phyloP scores from a whole-genome alignment of 371 early-diverging fungal genomes.

The Haplosporangium sp. region DNA sequence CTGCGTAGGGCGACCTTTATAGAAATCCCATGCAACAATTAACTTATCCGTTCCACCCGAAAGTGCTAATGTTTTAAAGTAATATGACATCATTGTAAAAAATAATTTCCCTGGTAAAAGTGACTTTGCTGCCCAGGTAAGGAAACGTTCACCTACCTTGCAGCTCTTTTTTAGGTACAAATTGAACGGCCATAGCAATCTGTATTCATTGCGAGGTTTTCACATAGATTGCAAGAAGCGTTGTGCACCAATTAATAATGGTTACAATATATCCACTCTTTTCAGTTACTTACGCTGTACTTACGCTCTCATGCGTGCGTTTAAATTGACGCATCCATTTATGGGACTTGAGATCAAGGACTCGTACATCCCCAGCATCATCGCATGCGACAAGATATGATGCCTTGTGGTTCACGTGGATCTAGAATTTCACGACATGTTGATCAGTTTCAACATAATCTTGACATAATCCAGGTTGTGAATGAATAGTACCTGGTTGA shows the following conservation, averaged over 20 bases:
- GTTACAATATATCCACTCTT: neutral
- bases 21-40: slow-evolving; percentile 51
- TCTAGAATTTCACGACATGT: slow-evolving; percentile 10
- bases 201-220: neutral
- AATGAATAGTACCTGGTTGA: slow-evolving; percentile 36
- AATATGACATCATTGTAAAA: neutral
- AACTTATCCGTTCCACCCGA: slow-evolving; percentile 54
- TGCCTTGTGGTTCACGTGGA: slow-evolving; percentile 42
- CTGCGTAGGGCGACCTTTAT: slow-evolving; percentile 44
- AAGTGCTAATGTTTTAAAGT: slow-evolving; percentile 17
- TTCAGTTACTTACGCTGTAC: neutral
- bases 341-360: slow-evolving; percentile 43
- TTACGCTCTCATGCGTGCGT: slow-evolving; percentile 44
- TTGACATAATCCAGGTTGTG: neutral
- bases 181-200: slow-evolving; percentile 52
- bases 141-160: slow-evolving; percentile 26
- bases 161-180: slow-evolving; percentile 46
- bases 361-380: slow-evolving; percentile 51
- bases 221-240: too few species aligned
- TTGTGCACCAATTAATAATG: too few species aligned
- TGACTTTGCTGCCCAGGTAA: neutral
- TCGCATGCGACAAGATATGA: slow-evolving; percentile 41
- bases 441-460: neutral
- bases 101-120: neutral
- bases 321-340: slow-evolving; percentile 43